These are phyloP conservation scores for Pochonia chlamydosporia DNA, from an alignment of 2,329 filamentous ascomycete species.

Conservation along the genomic window DNA sequence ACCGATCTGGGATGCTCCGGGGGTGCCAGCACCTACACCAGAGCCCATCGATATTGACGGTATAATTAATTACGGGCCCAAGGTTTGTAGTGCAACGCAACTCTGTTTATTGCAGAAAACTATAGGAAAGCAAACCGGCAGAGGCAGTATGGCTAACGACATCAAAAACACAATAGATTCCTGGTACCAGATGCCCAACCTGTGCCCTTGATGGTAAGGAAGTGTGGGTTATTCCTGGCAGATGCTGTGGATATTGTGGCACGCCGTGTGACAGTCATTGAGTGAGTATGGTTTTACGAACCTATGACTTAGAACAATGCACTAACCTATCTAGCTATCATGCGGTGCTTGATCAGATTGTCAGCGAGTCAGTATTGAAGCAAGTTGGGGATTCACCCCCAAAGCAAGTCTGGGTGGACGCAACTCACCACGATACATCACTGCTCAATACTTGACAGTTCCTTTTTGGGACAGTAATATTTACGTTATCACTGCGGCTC, in stretches of 20 bases:
- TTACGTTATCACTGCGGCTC: too few relatives aligned
- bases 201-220: conserved; percentile 44
- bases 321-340: not conserved
- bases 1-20: not conserved
- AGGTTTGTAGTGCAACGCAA: conserved; percentile 7
- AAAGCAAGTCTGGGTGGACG: too few relatives aligned
- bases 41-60: not conserved
- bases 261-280: conserved; percentile 30
- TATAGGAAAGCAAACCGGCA: not conserved
- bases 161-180: conserved; percentile 26
- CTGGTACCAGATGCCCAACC: conserved; percentile 47
- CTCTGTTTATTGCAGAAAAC: too few relatives aligned
- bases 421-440: too few relatives aligned
- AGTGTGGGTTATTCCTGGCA: conserved; percentile 51
- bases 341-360: not conserved
- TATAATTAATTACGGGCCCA: conserved; percentile 10
- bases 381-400: too few relatives aligned
- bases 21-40: not conserved
- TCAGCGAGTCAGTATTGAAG: too few relatives aligned
- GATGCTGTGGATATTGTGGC: conserved; percentile 44
- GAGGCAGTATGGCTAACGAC: conserved; percentile 1
- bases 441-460: too few relatives aligned
- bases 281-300: not conserved
- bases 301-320: too few relatives aligned
- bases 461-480: too few relatives aligned